These are phyloP conservation scores for Pestalotiopsis sp. DNA, from an alignment of 2,329 filamentous ascomycete genomes.

Conservation along the genomic window DNA sequence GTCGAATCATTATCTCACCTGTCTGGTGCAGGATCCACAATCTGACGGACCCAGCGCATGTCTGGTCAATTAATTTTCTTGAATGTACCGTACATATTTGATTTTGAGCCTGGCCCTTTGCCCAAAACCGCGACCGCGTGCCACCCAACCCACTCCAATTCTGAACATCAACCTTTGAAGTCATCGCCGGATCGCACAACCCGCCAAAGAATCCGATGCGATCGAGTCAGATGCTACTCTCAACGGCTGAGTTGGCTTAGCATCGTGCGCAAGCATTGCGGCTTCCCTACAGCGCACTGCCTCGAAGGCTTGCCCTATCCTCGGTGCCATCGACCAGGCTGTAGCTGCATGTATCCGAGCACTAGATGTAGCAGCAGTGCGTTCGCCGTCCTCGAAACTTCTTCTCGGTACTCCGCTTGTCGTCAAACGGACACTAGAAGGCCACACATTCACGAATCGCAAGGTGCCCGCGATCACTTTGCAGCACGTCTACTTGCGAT, in stretches of 20 bases:
- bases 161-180: background rate
- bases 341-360: background rate
- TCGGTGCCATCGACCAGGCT: background rate
- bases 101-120: constrained; percentile 1
- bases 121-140: constrained; percentile 5
- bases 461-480: background rate
- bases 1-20: constrained; percentile 5
- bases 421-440: background rate
- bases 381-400: background rate
- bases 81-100: background rate
- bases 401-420: background rate
- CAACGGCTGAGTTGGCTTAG: background rate
- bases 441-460: background rate
- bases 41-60: background rate
- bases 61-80: constrained; percentile 6
- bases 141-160: background rate
- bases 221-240: background rate
- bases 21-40: background rate
- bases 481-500: background rate
- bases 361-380: background rate
- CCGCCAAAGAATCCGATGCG: background rate
- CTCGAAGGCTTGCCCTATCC: background rate
- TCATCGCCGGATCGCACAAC: background rate
- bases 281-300: background rate
- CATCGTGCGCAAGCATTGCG: background rate